These are phyloP conservation scores for Venturia asperata DNA, from an alignment of 2,329 filamentous ascomycete genomes.

Conservation along the genomic window DNA sequence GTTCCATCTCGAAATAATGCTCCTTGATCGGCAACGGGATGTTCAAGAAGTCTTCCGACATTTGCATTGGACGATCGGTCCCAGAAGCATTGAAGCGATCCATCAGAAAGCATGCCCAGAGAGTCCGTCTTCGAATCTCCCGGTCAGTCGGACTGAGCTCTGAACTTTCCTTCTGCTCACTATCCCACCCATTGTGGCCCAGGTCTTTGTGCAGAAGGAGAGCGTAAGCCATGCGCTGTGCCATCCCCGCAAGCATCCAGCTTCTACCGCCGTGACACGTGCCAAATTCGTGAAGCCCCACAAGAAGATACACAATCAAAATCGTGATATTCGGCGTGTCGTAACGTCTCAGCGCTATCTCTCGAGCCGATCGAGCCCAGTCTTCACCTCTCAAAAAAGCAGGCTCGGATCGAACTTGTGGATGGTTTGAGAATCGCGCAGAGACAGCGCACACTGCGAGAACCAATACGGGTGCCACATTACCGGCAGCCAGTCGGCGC, in stretches of 20 bases:
- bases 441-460: slow-evolving; percentile 93
- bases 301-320: slow-evolving; percentile 77
- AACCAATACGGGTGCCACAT: slow-evolving; percentile 80
- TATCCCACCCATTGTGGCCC: slow-evolving; percentile 66
- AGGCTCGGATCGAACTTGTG: slow-evolving; percentile 65
- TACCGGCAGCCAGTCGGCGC: slow-evolving; percentile 71
- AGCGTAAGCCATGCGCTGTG: slow-evolving; percentile 94
- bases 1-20: slow-evolving; percentile 81
- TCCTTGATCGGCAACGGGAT: slow-evolving; percentile 90
- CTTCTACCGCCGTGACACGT: slow-evolving; percentile 93
- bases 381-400: slow-evolving; percentile 84
- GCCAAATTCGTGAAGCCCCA: slow-evolving; percentile 91
- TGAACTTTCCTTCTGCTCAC: slow-evolving; percentile 46
- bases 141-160: slow-evolving; percentile 84
- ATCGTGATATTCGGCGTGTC: slow-evolving; percentile 97
- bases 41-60: slow-evolving; percentile 80
- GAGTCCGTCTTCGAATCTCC: slow-evolving; percentile 84
- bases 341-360: slow-evolving; percentile 79
- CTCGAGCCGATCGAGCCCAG: slow-evolving; percentile 81
- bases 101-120: slow-evolving; percentile 99
- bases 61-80: slow-evolving; percentile 83
- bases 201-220: slow-evolving; percentile 88
- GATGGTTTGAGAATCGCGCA: slow-evolving; percentile 89
- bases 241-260: slow-evolving; percentile 93
- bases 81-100: slow-evolving; percentile 96